Evolutionary conservation across 495 filamentous ascomycete species (phyloP).

Genomic region (Neurospora tetraspora): DNA sequence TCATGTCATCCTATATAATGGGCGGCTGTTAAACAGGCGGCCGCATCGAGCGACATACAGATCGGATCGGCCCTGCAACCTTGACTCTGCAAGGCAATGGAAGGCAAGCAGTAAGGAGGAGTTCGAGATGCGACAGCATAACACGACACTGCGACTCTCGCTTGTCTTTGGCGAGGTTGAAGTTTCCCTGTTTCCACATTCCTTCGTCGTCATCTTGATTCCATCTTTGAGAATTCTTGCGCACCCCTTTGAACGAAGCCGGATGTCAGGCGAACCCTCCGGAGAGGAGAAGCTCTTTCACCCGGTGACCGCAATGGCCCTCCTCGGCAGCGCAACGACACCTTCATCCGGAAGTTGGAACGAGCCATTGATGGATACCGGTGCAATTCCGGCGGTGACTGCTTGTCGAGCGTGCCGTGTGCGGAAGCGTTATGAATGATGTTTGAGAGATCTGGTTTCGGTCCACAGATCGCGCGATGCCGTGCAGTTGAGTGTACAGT

Average conservation of each 20-base stretch:
- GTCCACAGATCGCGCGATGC: neutral
- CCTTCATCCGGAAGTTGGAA: neutral
- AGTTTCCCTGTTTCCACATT: neutral
- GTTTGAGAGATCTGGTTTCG: neutral
- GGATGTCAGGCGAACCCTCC: neutral
- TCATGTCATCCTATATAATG: neutral
- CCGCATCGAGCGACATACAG: neutral
- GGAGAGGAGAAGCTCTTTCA: neutral
- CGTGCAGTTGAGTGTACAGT: neutral
- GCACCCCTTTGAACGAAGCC: neutral
- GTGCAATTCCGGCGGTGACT: neutral
- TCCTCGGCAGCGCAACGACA: neutral
- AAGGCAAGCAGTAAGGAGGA: neutral
- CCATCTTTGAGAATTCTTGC: neutral
- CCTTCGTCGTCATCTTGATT: neutral
- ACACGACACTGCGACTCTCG: neutral
- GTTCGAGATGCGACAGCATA: neutral
- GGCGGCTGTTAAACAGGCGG: neutral
- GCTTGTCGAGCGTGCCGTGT: neutral
- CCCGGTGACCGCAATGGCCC: neutral
- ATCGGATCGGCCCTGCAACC: neutral
- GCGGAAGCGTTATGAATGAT: neutral
- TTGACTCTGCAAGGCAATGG: neutral
- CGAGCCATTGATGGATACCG: neutral
- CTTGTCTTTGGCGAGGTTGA: neutral